These are phyloP conservation scores for Pseudocohnilembus persalinus DNA, from an alignment of 169 alveolate species.

Conservation along the genomic window DNA sequence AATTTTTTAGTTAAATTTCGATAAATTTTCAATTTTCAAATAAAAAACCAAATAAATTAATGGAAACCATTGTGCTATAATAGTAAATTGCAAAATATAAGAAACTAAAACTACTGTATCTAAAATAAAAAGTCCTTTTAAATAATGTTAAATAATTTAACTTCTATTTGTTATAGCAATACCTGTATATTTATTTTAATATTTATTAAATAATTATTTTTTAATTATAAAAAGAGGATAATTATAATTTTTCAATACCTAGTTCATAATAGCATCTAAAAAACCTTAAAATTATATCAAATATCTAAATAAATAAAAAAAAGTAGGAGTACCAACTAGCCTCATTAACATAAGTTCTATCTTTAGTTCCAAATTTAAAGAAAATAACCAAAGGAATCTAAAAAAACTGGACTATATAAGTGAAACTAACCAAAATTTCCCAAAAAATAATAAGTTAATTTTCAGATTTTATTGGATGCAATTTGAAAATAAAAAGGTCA, in stretches of 20 bases:
- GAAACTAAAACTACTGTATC: background rate
- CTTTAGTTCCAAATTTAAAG: background rate
- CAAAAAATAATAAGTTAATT: background rate
- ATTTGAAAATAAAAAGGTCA: background rate
- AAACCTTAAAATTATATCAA: background rate
- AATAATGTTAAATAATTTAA: background rate
- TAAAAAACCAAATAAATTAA: background rate
- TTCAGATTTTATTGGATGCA: constrained; percentile 3
- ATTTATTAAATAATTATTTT: background rate
- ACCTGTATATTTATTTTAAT: background rate
- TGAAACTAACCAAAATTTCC: constrained; percentile 5
- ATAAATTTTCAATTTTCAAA: background rate
- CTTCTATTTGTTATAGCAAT: background rate
- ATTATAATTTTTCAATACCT: background rate
- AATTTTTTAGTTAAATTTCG: background rate
- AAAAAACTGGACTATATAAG: background rate
- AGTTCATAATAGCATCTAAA: background rate
- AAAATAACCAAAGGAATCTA: constrained; percentile 11
- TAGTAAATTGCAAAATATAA: background rate
- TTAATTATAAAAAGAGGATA: background rate
- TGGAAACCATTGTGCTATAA: background rate
- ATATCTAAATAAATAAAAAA: background rate
- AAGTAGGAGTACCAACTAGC: background rate
- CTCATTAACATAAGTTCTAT: background rate
- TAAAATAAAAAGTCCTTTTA: background rate